Evolutionary conservation across 78 protist genomes (phyloP).

Genomic region (Dictyostelium brefeldianum): DNA sequence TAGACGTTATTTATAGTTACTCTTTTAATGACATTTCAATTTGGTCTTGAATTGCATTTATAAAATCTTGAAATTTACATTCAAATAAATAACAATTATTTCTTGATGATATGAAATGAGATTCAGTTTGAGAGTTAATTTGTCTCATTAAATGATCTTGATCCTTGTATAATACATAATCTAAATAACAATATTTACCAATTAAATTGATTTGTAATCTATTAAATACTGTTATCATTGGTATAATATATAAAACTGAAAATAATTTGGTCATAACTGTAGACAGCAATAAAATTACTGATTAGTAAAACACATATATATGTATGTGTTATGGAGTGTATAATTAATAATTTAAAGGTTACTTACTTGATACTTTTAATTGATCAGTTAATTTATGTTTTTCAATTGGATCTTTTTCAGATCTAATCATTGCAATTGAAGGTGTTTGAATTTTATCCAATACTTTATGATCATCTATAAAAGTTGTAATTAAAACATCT

Average conservation of each 20-base stretch:
- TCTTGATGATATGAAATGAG: background rate
- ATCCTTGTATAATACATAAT: conserved; percentile 9
- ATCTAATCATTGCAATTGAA: conserved; percentile 14
- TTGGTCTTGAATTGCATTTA: background rate
- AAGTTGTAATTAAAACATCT: background rate
- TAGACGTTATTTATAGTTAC: too few relatives aligned
- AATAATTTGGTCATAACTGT: conserved; percentile 21
- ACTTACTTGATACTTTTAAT: conserved; percentile 16
- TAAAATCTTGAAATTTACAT: background rate
- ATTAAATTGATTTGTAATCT: conserved; percentile 21
- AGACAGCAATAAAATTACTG: too few relatives aligned
- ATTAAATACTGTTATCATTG: conserved; percentile 30
- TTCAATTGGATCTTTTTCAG: background rate
- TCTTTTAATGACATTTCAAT: conserved; percentile 10
- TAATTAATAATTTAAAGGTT: too few relatives aligned
- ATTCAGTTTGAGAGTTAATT: background rate
- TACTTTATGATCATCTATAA: background rate
- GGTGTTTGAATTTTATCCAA: conserved; percentile 22
- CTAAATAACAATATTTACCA: conserved; percentile 47
- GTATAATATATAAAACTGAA: conserved; percentile 24
- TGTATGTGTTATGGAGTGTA: background rate
- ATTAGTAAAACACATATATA: background rate
- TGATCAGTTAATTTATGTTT: conserved; percentile 10
- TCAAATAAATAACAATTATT: conserved; percentile 17
- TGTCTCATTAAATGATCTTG: conserved; percentile 6